Percentiles rank a stretch among this genome's conserved stretches.
Evolutionary conservation across 2,329 filamentous ascomycete species (phyloP).

Genomic region (Trichophyton schoenleinii): DNA sequence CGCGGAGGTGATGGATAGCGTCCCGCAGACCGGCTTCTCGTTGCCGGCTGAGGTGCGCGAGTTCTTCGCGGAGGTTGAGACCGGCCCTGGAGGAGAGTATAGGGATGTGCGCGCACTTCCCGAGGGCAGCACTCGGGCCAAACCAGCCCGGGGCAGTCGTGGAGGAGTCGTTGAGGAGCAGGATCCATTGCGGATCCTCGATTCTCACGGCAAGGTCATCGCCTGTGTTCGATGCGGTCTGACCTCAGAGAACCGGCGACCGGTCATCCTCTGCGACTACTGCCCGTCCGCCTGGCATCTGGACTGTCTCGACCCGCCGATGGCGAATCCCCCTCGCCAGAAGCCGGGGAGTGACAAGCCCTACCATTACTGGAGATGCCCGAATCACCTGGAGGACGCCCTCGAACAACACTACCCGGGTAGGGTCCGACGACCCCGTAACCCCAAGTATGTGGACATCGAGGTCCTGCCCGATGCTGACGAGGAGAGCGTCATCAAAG

Average conservation of each 20-base stretch:
- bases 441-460: slow-evolving; percentile 53
- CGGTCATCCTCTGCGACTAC: slow-evolving; percentile 75
- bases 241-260: slow-evolving; percentile 49
- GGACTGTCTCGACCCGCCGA: slow-evolving; percentile 77
- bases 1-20: slow-evolving; percentile 52
- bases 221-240: slow-evolving; percentile 66
- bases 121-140: slow-evolving; percentile 11
- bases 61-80: slow-evolving; percentile 67
- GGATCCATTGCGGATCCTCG: slow-evolving; percentile 30
- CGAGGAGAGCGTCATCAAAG: slow-evolving; percentile 41
- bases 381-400: slow-evolving; percentile 69
- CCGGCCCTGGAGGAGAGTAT: slow-evolving; percentile 66
- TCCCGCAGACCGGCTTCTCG: slow-evolving; percentile 58
- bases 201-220: slow-evolving; percentile 60
- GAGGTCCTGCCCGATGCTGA: slow-evolving; percentile 47
- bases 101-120: slow-evolving; percentile 45
- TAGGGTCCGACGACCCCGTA: slow-evolving; percentile 13
- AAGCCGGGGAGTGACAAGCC: slow-evolving; percentile 38
- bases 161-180: neutral
- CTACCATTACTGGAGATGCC: slow-evolving; percentile 71
- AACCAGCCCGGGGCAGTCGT: neutral
- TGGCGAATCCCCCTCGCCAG: slow-evolving; percentile 60
- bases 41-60: slow-evolving; percentile 60
- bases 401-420: slow-evolving; percentile 33
- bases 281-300: slow-evolving; percentile 80